Conservation (phyloP, 2,329 filamentous ascomycete species). For the Aureobasidium sp. region DNA sequence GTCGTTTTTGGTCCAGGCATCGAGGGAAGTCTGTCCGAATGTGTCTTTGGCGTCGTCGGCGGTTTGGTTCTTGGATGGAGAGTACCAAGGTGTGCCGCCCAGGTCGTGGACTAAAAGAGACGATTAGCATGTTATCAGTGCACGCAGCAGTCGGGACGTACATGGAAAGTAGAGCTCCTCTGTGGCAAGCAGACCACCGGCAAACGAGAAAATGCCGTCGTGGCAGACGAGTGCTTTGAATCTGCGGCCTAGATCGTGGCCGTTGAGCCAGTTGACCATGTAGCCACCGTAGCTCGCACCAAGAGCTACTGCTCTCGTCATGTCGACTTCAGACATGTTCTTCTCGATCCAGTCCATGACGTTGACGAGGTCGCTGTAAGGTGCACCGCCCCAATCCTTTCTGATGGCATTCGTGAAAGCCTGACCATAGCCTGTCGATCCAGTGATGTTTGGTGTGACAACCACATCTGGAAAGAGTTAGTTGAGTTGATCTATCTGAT, state of each 20-base stretch:
- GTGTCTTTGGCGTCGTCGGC: slow-evolving; percentile 18
- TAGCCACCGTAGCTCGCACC: slow-evolving; percentile 71
- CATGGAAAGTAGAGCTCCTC: slow-evolving; percentile 51
- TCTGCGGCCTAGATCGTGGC: slow-evolving; percentile 69
- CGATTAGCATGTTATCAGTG: too few species aligned
- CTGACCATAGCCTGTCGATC: slow-evolving; percentile 76
- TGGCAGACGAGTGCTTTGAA: slow-evolving; percentile 87
- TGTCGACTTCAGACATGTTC: slow-evolving; percentile 63
- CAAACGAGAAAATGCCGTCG: slow-evolving; percentile 70
- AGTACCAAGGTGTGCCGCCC: slow-evolving; percentile 44
- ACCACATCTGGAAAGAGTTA: slow-evolving; percentile 50
- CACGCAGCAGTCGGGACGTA: background rate
- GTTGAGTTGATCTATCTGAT: background rate
- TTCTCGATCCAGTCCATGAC: slow-evolving; percentile 67
- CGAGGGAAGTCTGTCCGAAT: slow-evolving; percentile 21
- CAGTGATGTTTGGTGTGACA: slow-evolving; percentile 75
- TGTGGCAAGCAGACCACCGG: slow-evolving; percentile 27
- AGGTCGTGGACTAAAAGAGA: slow-evolving; percentile 36
- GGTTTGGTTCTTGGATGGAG: slow-evolving; percentile 22
- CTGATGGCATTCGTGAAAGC: slow-evolving; percentile 68
- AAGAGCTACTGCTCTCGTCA: slow-evolving; percentile 60
- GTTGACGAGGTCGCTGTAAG: slow-evolving; percentile 74
- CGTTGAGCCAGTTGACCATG: slow-evolving; percentile 90
- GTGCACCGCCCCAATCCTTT: slow-evolving; percentile 75
- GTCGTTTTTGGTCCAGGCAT: slow-evolving; percentile 52